Evolutionary conservation across 2,329 filamentous ascomycete genomes (phyloP).

Genomic region (Alternaria postmessia): DNA sequence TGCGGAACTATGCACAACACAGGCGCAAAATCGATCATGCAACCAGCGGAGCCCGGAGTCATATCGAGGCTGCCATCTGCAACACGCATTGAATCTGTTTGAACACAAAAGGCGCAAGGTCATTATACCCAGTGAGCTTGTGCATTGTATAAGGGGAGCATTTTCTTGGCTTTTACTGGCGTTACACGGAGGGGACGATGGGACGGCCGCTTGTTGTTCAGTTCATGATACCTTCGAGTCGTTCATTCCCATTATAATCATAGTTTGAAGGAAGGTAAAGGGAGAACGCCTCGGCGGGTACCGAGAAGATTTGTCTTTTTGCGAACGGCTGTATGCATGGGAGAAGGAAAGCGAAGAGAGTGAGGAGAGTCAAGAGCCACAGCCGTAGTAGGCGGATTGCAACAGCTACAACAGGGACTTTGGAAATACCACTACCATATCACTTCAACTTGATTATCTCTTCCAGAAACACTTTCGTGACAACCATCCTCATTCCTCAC

Average conservation of each 20-base stretch:
- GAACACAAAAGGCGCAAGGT: slow-evolving; percentile 15
- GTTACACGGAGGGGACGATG: slow-evolving; percentile 2
- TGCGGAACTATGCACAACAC: not conserved
- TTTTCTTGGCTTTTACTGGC: slow-evolving; percentile 1
- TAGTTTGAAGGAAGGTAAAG: not conserved
- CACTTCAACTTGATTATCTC: not conserved
- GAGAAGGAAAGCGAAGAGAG: not conserved
- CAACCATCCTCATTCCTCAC: slow-evolving; percentile 1
- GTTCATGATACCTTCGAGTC: slow-evolving; percentile 17
- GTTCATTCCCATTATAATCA: slow-evolving; percentile 13
- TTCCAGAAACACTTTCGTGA: too few relatives aligned
- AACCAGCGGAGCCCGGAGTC: not conserved
- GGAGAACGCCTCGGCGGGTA: slow-evolving; percentile 4
- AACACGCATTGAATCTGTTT: slow-evolving; percentile 11
- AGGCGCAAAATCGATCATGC: not conserved
- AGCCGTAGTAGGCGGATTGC: not conserved
- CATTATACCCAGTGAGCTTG: slow-evolving; percentile 15
- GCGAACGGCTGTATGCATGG: not conserved
- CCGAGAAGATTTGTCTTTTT: not conserved
- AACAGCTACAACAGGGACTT: not conserved
- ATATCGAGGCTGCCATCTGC: slow-evolving; percentile 6
- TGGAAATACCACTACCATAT: not conserved
- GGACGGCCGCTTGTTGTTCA: slow-evolving; percentile 7
- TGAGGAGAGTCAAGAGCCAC: not conserved
- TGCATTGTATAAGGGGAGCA: slow-evolving; percentile 4